phyloP scores from a whole-genome alignment of 148 eudicot genomes.

The Rhododendron kiyosumense region DNA sequence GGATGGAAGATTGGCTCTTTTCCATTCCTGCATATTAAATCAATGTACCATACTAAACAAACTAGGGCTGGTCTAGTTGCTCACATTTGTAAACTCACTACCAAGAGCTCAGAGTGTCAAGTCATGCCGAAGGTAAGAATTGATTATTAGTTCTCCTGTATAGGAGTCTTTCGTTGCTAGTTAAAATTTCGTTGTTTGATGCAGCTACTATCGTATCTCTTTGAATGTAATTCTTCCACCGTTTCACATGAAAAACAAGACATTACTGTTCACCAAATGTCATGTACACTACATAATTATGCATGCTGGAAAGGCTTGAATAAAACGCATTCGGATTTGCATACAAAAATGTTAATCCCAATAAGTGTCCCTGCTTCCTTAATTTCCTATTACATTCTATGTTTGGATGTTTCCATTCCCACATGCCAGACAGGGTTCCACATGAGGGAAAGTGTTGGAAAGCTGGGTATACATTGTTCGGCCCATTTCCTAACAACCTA shows the following conservation, averaged over 20 bases:
- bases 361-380: not conserved
- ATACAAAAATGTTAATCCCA: not conserved
- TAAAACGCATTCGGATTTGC: not conserved
- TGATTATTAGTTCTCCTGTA: not conserved
- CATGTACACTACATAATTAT: not conserved
- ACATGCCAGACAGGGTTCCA: not conserved
- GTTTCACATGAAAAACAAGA: not conserved
- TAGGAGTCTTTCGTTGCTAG: not conserved
- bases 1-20: not conserved
- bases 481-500: not conserved
- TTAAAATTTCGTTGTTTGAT: not conserved
- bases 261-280: not conserved
- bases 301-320: not conserved
- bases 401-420: not conserved
- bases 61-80: not conserved
- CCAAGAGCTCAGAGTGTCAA: not conserved
- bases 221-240: not conserved
- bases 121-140: not conserved
- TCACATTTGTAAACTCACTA: not conserved
- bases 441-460: not conserved
- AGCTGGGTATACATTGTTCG: not conserved
- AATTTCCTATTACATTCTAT: not conserved
- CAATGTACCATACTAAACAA: not conserved
- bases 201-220: not conserved
- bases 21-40: not conserved